A percentile compares a stretch with the other conserved stretches of the same genome.
phyloP scores from a whole-genome alignment of 495 filamentous ascomycete genomes.

The Geopyxis carbonaria region DNA sequence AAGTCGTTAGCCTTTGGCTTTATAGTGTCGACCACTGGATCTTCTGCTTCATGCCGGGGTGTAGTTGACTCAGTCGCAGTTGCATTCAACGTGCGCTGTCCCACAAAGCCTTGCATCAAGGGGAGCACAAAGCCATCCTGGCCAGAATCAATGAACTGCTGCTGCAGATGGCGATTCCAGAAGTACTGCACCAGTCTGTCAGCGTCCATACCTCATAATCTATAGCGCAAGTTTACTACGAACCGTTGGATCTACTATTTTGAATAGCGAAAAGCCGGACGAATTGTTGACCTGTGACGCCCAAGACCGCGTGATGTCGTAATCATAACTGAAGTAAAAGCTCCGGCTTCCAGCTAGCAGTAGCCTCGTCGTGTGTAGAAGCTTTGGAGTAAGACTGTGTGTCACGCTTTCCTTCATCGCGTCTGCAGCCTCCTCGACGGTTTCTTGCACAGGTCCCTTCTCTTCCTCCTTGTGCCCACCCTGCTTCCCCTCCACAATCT shows the following conservation, averaged over 20 bases:
- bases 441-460: slow-evolving; percentile 13
- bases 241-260: slow-evolving; percentile 56
- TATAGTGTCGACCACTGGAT: slow-evolving; percentile 18
- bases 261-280: slow-evolving; percentile 43
- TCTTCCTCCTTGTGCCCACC: slow-evolving; percentile 7
- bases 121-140: slow-evolving; percentile 56
- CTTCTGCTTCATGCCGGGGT: slow-evolving; percentile 11
- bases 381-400: slow-evolving; percentile 55
- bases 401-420: slow-evolving; percentile 25
- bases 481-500: slow-evolving; percentile 19
- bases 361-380: slow-evolving; percentile 64
- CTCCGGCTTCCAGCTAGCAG: slow-evolving; percentile 60
- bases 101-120: slow-evolving; percentile 86
- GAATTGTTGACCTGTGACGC: slow-evolving; percentile 2
- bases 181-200: slow-evolving; percentile 45
- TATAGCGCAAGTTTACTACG: slow-evolving; percentile 11
- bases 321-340: slow-evolving; percentile 87
- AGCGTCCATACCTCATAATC: not conserved
- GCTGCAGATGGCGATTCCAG: slow-evolving; percentile 68
- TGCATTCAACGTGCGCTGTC: slow-evolving; percentile 58
- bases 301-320: slow-evolving; percentile 59
- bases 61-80: slow-evolving; percentile 10
- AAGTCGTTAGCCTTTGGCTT: slow-evolving; percentile 17
- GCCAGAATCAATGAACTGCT: slow-evolving; percentile 54
- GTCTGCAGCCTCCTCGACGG: slow-evolving; percentile 24